Evolutionary conservation across 176 grass and related monocot genomes (phyloP).

Genomic region (Panicum miliaceum): DNA sequence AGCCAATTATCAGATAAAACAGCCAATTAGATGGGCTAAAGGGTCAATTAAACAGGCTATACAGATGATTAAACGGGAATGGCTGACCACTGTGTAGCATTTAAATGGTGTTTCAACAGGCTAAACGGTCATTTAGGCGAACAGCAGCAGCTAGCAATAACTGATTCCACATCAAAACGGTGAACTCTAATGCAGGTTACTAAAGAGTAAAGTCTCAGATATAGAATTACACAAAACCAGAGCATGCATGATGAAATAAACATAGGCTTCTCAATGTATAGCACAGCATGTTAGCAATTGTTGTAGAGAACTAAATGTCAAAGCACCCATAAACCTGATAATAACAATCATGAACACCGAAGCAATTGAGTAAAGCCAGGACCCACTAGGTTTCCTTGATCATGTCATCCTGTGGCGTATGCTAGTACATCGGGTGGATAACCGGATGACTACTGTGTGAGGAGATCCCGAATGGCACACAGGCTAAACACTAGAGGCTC

Average conservation of each 20-base stretch:
- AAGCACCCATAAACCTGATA: background rate
- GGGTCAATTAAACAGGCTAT: background rate
- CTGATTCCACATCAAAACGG: constrained; percentile 34
- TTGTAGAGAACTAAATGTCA: background rate
- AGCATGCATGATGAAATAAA: background rate
- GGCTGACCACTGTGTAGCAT: background rate
- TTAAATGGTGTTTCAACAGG: background rate
- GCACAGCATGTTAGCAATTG: background rate
- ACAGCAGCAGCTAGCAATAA: background rate
- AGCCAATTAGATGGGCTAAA: background rate
- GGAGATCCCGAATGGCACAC: background rate
- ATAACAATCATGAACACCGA: background rate
- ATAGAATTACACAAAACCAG: background rate
- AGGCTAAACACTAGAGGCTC: background rate
- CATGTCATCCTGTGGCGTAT: background rate
- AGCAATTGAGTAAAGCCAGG: background rate
- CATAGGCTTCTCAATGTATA: background rate
- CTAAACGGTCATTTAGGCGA: background rate
- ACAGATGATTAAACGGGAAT: background rate
- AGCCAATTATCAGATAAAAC: background rate
- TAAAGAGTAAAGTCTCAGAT: background rate
- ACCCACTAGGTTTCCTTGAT: background rate
- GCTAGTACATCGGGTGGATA: background rate
- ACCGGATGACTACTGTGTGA: background rate
- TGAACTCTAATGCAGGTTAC: background rate